Conservation (phyloP, 1,139 yeast species). For the Yamadazyma dushanensis region DNA sequence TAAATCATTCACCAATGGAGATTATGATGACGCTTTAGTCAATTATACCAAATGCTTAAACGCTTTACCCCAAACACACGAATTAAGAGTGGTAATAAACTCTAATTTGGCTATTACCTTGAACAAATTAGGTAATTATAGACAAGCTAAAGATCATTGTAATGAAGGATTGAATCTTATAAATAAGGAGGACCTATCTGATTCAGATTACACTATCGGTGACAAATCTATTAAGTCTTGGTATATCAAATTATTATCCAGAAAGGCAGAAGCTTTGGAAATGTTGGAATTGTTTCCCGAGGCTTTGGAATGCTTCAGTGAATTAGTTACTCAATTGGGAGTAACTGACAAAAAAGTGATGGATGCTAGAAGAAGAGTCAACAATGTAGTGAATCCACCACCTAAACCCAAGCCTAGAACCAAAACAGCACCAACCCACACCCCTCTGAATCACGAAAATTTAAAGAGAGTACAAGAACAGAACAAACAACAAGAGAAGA, state of each 20-base stretch:
- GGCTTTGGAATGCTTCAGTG: constrained; percentile 62
- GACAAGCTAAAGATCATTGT: constrained; percentile 56
- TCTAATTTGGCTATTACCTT: constrained; percentile 78
- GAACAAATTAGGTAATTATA: constrained; percentile 73
- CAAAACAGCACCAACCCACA: constrained; percentile 14
- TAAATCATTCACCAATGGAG: constrained; percentile 73
- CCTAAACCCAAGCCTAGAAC: constrained; percentile 20
- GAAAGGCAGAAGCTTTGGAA: constrained; percentile 84
- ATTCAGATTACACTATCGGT: constrained; percentile 28
- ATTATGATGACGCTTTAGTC: constrained; percentile 65
- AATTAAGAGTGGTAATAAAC: constrained; percentile 62
- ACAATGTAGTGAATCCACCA: constrained; percentile 58
- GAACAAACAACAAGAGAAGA: constrained; percentile 44
- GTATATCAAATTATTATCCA: constrained; percentile 67
- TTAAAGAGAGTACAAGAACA: constrained; percentile 40
- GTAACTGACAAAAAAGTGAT: constrained; percentile 60
- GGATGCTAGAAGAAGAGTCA: constrained; percentile 84
- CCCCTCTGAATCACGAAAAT: constrained; percentile 15
- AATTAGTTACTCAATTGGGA: constrained; percentile 62
- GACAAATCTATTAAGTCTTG: constrained; percentile 65
- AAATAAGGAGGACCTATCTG: constrained; percentile 27
- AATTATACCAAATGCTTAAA: constrained; percentile 62
- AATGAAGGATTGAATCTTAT: constrained; percentile 60
- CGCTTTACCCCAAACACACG: constrained; percentile 65
- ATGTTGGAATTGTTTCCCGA: constrained; percentile 66